phyloP scores from a whole-genome alignment of 768 basidiomycete genomes.

The Boletus rubescentipes region DNA sequence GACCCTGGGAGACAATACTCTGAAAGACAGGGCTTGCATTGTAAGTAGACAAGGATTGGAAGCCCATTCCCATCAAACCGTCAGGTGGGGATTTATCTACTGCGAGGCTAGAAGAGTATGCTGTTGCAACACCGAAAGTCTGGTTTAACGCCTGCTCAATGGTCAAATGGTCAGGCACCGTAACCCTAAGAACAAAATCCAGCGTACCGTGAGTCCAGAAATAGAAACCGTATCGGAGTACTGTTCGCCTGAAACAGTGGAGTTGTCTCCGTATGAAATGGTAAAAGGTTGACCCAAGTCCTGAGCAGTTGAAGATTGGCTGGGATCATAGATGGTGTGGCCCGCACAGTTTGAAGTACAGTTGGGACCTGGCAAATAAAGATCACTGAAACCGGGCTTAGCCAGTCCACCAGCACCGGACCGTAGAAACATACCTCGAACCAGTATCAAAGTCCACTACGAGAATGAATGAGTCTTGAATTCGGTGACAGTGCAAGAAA shows the following conservation, averaged over 20 bases:
- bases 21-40: slow-evolving; percentile 27
- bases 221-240: slow-evolving; percentile 35
- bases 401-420: background rate
- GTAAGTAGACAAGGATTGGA: slow-evolving; percentile 25
- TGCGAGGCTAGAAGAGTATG: background rate
- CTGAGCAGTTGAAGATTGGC: slow-evolving; percentile 24
- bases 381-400: slow-evolving; percentile 11
- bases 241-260: slow-evolving; percentile 31
- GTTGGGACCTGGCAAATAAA: slow-evolving; percentile 1
- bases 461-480: background rate
- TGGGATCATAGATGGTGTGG: slow-evolving; percentile 26
- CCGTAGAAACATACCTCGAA: slow-evolving; percentile 8
- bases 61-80: slow-evolving; percentile 32
- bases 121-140: slow-evolving; percentile 4
- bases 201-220: slow-evolving; percentile 1
- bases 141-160: slow-evolving; percentile 5
- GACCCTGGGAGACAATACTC: slow-evolving; percentile 7
- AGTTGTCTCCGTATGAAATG: slow-evolving; percentile 38
- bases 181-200: background rate
- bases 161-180: background rate
- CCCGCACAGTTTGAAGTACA: slow-evolving; percentile 23
- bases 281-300: slow-evolving; percentile 22
- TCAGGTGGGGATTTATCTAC: slow-evolving; percentile 1
- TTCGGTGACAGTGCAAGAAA: background rate
- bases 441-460: slow-evolving; percentile 30